Conservation (phyloP, 495 filamentous ascomycete species). For the Penicillium parvum region DNA sequence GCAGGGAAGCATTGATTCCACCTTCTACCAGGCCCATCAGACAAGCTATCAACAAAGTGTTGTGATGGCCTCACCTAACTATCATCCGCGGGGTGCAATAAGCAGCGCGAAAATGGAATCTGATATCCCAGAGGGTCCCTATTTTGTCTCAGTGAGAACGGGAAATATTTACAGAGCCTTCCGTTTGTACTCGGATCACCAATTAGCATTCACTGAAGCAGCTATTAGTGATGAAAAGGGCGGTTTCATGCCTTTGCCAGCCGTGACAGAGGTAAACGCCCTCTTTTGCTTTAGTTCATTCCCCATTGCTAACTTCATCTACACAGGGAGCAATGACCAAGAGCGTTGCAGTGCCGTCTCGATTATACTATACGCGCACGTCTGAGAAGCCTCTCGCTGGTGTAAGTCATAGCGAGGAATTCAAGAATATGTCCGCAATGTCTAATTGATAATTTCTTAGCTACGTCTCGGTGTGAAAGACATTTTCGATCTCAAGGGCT, state of each 20-base stretch:
- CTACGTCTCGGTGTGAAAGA: constrained; percentile 50
- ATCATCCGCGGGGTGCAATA: background rate
- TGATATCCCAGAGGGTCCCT: constrained; percentile 41
- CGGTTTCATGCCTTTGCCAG: constrained; percentile 34
- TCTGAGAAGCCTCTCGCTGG: too few species aligned
- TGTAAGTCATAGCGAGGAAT: too few species aligned
- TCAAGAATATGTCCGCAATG: too few species aligned
- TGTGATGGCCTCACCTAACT: constrained; percentile 6
- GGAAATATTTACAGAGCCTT: constrained; percentile 37
- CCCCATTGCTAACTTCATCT: background rate
- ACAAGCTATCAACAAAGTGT: constrained; percentile 2
- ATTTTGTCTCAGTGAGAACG: constrained; percentile 39
- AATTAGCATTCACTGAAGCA: constrained; percentile 33
- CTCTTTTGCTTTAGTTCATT: constrained; percentile 2
- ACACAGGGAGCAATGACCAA: constrained; percentile 15
- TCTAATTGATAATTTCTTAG: too few species aligned
- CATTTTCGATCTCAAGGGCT: constrained; percentile 39
- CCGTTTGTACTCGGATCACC: constrained; percentile 39
- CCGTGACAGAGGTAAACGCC: constrained; percentile 23
- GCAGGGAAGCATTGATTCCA: constrained; percentile 1
- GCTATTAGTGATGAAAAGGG: constrained; percentile 33
- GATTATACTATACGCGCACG: too few species aligned
- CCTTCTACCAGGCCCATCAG: background rate
- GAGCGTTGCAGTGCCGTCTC: constrained; percentile 40
- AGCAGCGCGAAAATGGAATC: constrained; percentile 1